Evolutionary conservation across 371 early-diverging fungal genomes (phyloP).

Genomic region (Nematocida ausubeli): DNA sequence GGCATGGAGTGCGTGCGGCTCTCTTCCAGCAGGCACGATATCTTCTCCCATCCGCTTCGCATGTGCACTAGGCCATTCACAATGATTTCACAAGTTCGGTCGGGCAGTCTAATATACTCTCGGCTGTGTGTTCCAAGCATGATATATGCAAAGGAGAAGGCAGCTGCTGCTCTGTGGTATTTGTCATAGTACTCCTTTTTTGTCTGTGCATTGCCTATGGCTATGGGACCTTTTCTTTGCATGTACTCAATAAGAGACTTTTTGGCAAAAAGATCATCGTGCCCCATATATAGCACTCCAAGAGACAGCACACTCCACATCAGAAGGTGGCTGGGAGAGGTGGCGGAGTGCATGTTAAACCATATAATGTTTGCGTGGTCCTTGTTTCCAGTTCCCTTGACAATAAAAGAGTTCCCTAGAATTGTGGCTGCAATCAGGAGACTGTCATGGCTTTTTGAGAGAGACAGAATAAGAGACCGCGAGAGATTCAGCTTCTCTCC

Average conservation of each 20-base stretch:
- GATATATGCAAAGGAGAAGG: conserved; percentile 42
- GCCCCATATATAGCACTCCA: conserved; percentile 39
- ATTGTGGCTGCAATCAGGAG: conserved; percentile 45
- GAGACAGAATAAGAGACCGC: conserved; percentile 35
- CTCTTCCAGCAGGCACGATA: conserved; percentile 32
- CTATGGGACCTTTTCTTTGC: conserved; percentile 31
- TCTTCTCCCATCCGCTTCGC: conserved; percentile 34
- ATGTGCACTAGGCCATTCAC: conserved; percentile 38
- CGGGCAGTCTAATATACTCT: conserved; percentile 45
- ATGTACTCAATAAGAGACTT: conserved; percentile 50
- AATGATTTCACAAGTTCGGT: conserved; percentile 52
- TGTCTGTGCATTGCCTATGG: neutral
- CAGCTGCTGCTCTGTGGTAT: conserved; percentile 31
- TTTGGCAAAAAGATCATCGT: conserved; percentile 38
- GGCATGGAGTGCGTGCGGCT: conserved; percentile 9
- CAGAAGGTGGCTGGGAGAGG: conserved; percentile 3
- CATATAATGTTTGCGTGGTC: conserved; percentile 6
- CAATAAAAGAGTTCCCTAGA: conserved; percentile 49
- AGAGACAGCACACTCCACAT: conserved; percentile 53
- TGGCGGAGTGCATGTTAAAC: conserved; percentile 21
- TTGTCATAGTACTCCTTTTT: conserved; percentile 46
- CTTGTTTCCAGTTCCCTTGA: conserved; percentile 32
- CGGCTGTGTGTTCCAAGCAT: neutral
- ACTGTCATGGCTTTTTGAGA: conserved; percentile 41
- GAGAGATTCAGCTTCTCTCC: conserved; percentile 19